Conservation (phyloP, 1,284 basidiomycete genomes). For the Rhizoctonia solani region DNA sequence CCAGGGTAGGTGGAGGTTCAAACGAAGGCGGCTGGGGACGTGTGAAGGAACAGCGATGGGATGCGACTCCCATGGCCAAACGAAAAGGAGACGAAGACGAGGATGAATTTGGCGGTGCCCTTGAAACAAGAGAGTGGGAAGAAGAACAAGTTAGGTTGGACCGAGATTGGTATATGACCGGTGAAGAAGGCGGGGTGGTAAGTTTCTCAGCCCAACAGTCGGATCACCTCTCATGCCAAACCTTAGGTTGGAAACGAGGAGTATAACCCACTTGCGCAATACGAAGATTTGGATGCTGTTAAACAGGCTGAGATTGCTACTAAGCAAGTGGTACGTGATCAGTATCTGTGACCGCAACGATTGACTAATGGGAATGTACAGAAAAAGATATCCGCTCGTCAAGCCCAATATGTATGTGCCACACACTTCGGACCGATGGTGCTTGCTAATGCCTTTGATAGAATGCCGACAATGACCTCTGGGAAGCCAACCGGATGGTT, state of each 20-base stretch:
- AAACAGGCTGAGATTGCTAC: conserved; percentile 80
- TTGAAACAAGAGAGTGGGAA: conserved; percentile 87
- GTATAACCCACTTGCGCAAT: conserved; percentile 90
- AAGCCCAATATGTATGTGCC: conserved; percentile 85
- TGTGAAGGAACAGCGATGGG: conserved; percentile 72
- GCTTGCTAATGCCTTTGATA: conserved; percentile 46
- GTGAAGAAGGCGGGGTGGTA: conserved; percentile 81
- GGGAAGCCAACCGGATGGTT: conserved; percentile 98
- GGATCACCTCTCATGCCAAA: background rate
- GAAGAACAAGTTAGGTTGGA: conserved; percentile 89
- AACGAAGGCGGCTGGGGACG: conserved; percentile 55
- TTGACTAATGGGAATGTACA: conserved; percentile 44
- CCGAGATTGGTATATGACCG: conserved; percentile 86
- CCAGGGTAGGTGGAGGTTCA: conserved; percentile 59
- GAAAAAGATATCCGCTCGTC: conserved; percentile 87
- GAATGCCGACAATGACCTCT: conserved; percentile 97
- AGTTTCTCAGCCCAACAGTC: conserved; percentile 38
- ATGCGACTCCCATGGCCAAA: conserved; percentile 76
- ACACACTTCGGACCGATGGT: conserved; percentile 3
- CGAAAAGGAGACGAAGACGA: conserved; percentile 60
- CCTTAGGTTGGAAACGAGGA: conserved; percentile 75
- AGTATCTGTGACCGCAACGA: too few species aligned
- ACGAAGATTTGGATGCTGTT: conserved; percentile 74
- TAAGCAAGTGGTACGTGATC: conserved; percentile 67
- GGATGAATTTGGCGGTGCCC: conserved; percentile 55